Evolutionary conservation across 306 rosid genomes (phyloP), one percentile per base, ranked within the genome.

Genomic region (Citrullus colocynthis): DNA sequence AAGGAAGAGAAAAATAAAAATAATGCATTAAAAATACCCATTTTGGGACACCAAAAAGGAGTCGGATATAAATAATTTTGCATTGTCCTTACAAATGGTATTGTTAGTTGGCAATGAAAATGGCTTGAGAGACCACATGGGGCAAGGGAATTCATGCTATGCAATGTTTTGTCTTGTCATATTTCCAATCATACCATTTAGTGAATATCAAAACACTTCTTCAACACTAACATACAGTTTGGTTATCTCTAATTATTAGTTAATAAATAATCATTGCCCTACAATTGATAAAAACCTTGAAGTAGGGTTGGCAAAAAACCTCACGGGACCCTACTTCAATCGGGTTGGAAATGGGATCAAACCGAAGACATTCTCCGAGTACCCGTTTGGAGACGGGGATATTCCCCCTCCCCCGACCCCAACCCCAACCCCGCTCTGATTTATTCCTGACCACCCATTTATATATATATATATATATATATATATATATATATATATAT

Each of bases 101-200:
- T 20, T 66, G 45, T 66, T 16, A 66, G 70, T 66, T 66, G 52
- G 52, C 74, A 39, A 66, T 66, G 74, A 66, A 66, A 66, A 39
- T 4, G 74, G 32, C 32, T 39, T 39, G 51, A 66, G 52, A 66
- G 52, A 67, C 74, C 74, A 66, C 24, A 36, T 66, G 74, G 74
- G 30, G 9, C 7, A 32, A 7, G 32, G 74, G 24, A 66, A 36
- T 66, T 39, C 16, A 66, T 66, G 12, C 20, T 36, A 32, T 62
- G 20, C n/a, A 32, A 30, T 61, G n/a, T 4, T 34, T 12, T 30
- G 20, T 32, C 69, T 65, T 20, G 17, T 60, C 66, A 60, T 5
- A 9, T 28, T 60, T 21, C 41, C 55, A 67, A 39, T 18, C 15
- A 66, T 6, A 9, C 6, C 14, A 37, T 15, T 37, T 32, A 14